Evolutionary conservation across 2,329 filamentous ascomycete species (phyloP), one percentile per base, ranked within the genome.

Genomic region (Fonsecaea pedrosoi): DNA sequence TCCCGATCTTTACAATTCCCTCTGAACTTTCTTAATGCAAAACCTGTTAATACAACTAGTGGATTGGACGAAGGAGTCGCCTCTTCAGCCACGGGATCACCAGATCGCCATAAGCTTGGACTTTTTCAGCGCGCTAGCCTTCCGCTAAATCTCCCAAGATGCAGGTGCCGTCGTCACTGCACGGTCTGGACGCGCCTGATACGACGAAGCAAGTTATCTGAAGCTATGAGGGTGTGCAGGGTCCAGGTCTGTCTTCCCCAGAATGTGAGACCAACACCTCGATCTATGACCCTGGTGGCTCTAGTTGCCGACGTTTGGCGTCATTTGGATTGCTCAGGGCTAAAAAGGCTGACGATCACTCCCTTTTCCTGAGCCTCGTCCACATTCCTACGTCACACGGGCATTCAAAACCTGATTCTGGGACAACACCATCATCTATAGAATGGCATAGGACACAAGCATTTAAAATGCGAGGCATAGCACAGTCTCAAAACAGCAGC

Each of bases 341-440:
- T 9, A 50, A 53, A 60, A 59, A 62, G 66, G 66, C 62, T 65
- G 58, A 53, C 66, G 67, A 69, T 69, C 67, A 8, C 56, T 62
- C 35, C 66, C 45, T 50, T 30, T 38, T 34, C 12, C 35, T 48
- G 53, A 65, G 62, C 66, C 66, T 61, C 53, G 38, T 53, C 58
- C 58, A 38, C 38, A 30, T 48, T 50, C n/a, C 55, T 50, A 66
- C 64, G 64, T 66, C 64, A 66, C 58, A 55, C 35, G 2, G 12
- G 50, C 54, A 13, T 21, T 25, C 38, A 55, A 62, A 62, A 62
- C 60, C 60, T 56, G 60, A 62, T 62, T 62, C 59, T 53, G 15
- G 48, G 57, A 50, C 57, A 50, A 42, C 57, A 48, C 38, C 42
- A 37, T n/a, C 34, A 21, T 21, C 40, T 21, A 53, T 35, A 54